Evolutionary conservation across 2,329 filamentous ascomycete genomes (phyloP).

Genomic region (Claviceps humidiphila): DNA sequence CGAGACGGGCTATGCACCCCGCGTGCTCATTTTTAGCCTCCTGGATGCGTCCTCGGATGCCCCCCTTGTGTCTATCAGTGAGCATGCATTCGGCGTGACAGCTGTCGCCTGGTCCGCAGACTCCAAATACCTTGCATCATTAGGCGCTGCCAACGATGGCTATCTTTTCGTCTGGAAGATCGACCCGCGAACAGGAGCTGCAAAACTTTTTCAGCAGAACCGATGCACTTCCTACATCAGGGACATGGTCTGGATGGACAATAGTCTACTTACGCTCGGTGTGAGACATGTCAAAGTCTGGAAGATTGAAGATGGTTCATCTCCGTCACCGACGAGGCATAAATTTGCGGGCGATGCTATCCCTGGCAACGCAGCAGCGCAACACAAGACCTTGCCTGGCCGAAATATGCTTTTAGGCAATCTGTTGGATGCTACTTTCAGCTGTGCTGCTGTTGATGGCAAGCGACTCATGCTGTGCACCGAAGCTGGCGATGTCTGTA

Average conservation of each 20-base stretch:
- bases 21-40: conserved; percentile 80
- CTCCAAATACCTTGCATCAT: conserved; percentile 72
- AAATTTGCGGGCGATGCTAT: conserved; percentile 34
- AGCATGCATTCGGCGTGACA: conserved; percentile 82
- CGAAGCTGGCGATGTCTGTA: conserved; percentile 78
- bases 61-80: conserved; percentile 72
- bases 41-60: conserved; percentile 67
- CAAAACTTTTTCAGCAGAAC: conserved; percentile 71
- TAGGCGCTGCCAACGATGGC: conserved; percentile 82
- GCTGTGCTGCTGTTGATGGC: conserved; percentile 61
- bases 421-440: conserved; percentile 74
- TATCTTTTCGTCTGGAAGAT: conserved; percentile 87
- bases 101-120: conserved; percentile 83
- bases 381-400: conserved; percentile 56
- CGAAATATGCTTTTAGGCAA: conserved; percentile 77
- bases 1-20: conserved; percentile 86
- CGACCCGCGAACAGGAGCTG: conserved; percentile 66
- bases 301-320: conserved; percentile 58
- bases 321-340: conserved; percentile 50
- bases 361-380: conserved; percentile 18
- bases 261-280: conserved; percentile 70
- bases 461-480: conserved; percentile 71
- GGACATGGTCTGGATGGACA: conserved; percentile 84
- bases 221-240: conserved; percentile 81
- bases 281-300: conserved; percentile 89